A percentile compares a stretch with the other conserved stretches of the same genome.
These are phyloP conservation scores for Dentipellis fragilis DNA, from an alignment of 768 basidiomycete genomes.

Conservation along the genomic window DNA sequence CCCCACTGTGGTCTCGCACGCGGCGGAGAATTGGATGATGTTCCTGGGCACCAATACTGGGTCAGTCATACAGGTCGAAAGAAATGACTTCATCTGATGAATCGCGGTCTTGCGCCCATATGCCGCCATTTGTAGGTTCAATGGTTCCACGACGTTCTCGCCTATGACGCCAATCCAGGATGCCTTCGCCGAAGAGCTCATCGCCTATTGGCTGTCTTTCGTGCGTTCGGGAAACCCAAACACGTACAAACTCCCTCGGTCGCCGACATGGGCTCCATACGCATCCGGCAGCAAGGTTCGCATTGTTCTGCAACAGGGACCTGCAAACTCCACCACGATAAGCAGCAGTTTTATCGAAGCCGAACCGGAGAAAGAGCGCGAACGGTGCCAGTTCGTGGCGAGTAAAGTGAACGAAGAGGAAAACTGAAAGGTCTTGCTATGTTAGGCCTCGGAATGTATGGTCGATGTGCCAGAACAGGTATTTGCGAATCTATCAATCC, in stretches of 20 bases:
- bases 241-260: constrained; percentile 38
- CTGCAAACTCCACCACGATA: constrained; percentile 16
- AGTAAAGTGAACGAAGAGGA: constrained; percentile 25
- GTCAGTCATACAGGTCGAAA: constrained; percentile 22
- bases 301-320: constrained; percentile 36
- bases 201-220: constrained; percentile 60
- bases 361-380: constrained; percentile 26
- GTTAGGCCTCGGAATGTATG: no score
- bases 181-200: constrained; percentile 48
- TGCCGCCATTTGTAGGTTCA: constrained; percentile 18
- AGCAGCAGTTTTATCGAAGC: constrained; percentile 34
- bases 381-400: constrained; percentile 29
- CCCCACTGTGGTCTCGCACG: constrained; percentile 28
- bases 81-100: not conserved
- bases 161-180: constrained; percentile 33
- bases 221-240: constrained; percentile 49
- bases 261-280: constrained; percentile 41
- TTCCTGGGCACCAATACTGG: constrained; percentile 51
- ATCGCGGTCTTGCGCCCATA: not conserved
- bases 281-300: constrained; percentile 20
- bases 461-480: no score
- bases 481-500: no score
- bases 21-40: constrained; percentile 65
- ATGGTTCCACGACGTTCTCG: constrained; percentile 44
- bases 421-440: constrained; percentile 16